Evolutionary conservation across 2,329 filamentous ascomycete species (phyloP).

Genomic region (Aaosphaeria pasadenensis): DNA sequence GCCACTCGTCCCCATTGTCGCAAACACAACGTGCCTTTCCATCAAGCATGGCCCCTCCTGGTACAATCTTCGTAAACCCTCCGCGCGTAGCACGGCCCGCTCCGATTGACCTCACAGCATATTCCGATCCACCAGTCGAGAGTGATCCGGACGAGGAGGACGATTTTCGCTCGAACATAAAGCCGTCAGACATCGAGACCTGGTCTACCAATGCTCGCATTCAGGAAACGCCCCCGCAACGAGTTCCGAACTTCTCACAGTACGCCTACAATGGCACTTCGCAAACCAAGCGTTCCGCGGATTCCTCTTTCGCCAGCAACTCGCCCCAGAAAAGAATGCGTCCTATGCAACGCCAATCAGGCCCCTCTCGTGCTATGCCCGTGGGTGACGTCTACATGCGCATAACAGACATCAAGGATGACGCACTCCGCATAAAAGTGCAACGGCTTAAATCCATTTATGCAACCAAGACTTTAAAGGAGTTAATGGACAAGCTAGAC

Average conservation of each 20-base stretch:
- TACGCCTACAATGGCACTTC: conserved; percentile 20
- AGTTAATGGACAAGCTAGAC: conserved; percentile 51
- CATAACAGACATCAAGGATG: conserved; percentile 41
- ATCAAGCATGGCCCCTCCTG: conserved; percentile 67
- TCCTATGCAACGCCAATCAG: conserved; percentile 18
- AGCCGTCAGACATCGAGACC: conserved; percentile 53
- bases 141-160: conserved; percentile 42
- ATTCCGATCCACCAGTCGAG: conserved; percentile 51
- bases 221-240: conserved; percentile 32
- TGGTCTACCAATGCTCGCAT: too few species aligned
- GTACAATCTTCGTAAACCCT: conserved; percentile 66
- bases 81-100: conserved; percentile 35
- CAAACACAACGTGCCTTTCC: conserved; percentile 43
- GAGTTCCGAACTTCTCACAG: conserved; percentile 21
- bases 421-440: conserved; percentile 49
- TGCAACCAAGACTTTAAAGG: conserved; percentile 44
- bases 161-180: conserved; percentile 58
- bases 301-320: too few species aligned
- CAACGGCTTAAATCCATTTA: conserved; percentile 50
- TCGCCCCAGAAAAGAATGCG: too few species aligned
- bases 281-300: neutral
- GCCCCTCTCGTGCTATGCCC: conserved; percentile 32
- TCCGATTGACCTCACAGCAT: conserved; percentile 36
- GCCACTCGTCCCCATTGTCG: conserved; percentile 38
- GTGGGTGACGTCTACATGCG: conserved; percentile 5